These are phyloP conservation scores for Fusarium albosuccineum DNA, from an alignment of 2,329 filamentous ascomycete species.

Conservation along the genomic window DNA sequence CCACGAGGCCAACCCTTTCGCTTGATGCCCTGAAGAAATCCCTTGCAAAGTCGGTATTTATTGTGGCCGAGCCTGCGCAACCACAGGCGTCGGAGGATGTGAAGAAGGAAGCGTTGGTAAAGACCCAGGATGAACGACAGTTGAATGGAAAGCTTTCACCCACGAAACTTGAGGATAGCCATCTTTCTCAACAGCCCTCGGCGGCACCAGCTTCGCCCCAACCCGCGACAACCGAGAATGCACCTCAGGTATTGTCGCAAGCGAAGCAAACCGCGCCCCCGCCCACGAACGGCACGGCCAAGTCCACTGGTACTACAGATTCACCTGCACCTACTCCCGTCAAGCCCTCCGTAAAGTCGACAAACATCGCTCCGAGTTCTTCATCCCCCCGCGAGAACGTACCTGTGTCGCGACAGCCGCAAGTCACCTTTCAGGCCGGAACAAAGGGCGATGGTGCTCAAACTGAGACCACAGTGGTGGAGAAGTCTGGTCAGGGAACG, in stretches of 20 bases:
- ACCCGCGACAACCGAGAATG: conserved; percentile 11
- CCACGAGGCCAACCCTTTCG: conserved; percentile 60
- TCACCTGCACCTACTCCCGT: conserved; percentile 18
- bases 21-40: conserved; percentile 59
- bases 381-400: neutral
- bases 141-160: conserved; percentile 20
- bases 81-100: conserved; percentile 21
- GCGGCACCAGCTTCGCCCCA: conserved; percentile 31
- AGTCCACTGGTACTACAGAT: conserved; percentile 22
- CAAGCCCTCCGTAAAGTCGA: conserved; percentile 8
- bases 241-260: neutral
- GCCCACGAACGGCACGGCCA: conserved; percentile 22
- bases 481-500: conserved; percentile 21
- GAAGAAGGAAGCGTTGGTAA: conserved; percentile 19
- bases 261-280: conserved; percentile 7
- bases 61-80: conserved; percentile 30
- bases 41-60: conserved; percentile 48
- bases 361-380: neutral
- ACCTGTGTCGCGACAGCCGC: conserved; percentile 38
- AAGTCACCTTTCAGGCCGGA: conserved; percentile 51
- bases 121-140: conserved; percentile 26
- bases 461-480: neutral
- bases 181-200: conserved; percentile 17
- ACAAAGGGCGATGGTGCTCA: conserved; percentile 45
- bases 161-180: conserved; percentile 25